Percentiles rank a stretch among this genome's conserved stretches.
Evolutionary conservation across 306 rosid species (phyloP).

Genomic region (Inga laurina): DNA sequence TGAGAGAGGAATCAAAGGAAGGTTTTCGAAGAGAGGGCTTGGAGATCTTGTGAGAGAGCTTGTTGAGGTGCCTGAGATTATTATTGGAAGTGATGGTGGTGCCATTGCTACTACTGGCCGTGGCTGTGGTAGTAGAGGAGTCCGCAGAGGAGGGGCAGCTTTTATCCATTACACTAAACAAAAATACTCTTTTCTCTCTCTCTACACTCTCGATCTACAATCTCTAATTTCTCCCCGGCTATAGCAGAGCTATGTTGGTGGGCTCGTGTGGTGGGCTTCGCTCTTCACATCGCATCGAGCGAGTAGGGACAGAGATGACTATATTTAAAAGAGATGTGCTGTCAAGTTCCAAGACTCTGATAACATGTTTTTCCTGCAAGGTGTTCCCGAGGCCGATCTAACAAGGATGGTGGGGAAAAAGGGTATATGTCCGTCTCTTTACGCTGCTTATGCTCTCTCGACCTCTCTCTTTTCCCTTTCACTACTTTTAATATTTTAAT

Average conservation of each 20-base stretch:
- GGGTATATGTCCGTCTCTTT: background rate
- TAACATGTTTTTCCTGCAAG: constrained; percentile 26
- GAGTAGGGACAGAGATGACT: constrained; percentile 11
- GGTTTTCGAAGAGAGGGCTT: constrained; percentile 52
- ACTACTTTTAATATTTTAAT: constrained; percentile 1
- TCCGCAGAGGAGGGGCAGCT: constrained; percentile 13
- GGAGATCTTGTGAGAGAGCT: constrained; percentile 71
- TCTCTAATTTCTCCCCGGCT: background rate
- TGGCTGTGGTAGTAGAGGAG: constrained; percentile 1
- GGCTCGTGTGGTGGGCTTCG: background rate
- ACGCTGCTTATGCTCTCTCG: background rate
- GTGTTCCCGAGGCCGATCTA: constrained; percentile 33
- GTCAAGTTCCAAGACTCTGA: background rate
- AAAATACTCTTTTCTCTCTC: background rate
- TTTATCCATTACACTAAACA: constrained; percentile 25
- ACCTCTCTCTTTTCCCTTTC: background rate
- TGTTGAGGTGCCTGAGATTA: constrained; percentile 57
- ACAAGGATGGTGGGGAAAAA: background rate
- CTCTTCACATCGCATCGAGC: background rate
- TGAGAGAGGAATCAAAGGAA: constrained; percentile 31
- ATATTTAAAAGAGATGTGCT: background rate
- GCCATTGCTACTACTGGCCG: constrained; percentile 1
- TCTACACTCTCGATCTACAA: constrained; percentile 4
- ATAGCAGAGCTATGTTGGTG: constrained; percentile 1
- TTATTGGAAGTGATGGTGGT: background rate